Evolutionary conservation across 306 rosid species (phyloP).

Genomic region (Datisca glomerata): DNA sequence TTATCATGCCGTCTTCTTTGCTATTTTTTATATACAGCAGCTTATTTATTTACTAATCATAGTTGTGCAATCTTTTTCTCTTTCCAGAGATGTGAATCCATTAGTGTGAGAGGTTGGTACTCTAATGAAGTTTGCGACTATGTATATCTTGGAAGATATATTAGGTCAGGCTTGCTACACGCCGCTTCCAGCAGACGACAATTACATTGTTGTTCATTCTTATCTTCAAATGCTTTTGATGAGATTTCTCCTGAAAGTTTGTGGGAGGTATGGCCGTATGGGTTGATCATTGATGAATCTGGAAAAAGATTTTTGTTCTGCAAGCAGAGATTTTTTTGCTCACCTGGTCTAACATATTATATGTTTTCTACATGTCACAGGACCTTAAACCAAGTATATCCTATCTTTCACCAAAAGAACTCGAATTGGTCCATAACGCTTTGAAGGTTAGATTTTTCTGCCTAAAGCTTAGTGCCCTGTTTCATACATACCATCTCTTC

Average conservation of each 20-base stretch:
- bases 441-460: constrained; percentile 65
- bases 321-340: not conserved
- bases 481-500: not conserved
- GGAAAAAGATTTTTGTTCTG: not conserved
- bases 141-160: constrained; percentile 29
- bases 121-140: constrained; percentile 35
- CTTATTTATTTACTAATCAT: constrained; percentile 8
- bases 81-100: constrained; percentile 55
- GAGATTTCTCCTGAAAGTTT: constrained; percentile 67
- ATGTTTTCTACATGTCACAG: constrained; percentile 34
- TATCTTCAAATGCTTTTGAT: constrained; percentile 25
- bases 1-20: too few relatives aligned
- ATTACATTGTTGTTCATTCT: constrained; percentile 40
- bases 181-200: constrained; percentile 38
- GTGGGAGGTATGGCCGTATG: constrained; percentile 85
- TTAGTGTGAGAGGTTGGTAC: constrained; percentile 33
- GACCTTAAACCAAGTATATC: constrained; percentile 80
- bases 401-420: constrained; percentile 67
- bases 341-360: constrained; percentile 1
- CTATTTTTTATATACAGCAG: constrained; percentile 1
- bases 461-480: too few relatives aligned
- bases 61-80: constrained; percentile 13
- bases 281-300: not conserved
- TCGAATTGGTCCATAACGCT: constrained; percentile 78
- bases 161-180: constrained; percentile 37